Evolutionary conservation across 2,329 filamentous ascomycete species (phyloP).

Genomic region (Colletotrichum cereale): DNA sequence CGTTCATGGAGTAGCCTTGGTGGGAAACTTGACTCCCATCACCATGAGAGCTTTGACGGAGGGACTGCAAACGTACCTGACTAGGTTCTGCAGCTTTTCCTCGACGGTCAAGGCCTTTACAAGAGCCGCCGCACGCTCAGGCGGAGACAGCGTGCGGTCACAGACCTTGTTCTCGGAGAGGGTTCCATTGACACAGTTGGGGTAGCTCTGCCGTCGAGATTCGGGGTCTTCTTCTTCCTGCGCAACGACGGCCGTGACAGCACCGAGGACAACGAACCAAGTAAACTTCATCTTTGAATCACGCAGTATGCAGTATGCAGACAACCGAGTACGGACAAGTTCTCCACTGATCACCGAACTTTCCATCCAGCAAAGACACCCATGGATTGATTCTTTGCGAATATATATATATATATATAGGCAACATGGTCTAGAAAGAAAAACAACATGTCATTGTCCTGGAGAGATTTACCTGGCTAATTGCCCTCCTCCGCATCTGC

Average conservation of each 20-base stretch:
- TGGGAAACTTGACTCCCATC: too few relatives aligned
- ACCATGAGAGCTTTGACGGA: too few relatives aligned
- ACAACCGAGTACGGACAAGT: background rate
- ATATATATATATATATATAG: too few relatives aligned
- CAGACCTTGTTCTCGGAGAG: background rate
- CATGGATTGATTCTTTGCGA: background rate
- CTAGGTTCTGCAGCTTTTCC: constrained; percentile 7
- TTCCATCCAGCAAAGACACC: background rate
- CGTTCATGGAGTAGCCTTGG: too few relatives aligned
- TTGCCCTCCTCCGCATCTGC: background rate
- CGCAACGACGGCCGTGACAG: background rate
- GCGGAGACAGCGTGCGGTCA: background rate
- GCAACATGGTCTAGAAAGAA: background rate
- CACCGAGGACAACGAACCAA: background rate
- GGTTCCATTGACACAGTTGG: background rate
- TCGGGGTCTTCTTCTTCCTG: background rate
- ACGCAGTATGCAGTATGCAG: background rate
- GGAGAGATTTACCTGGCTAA: background rate
- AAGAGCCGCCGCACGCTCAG: background rate
- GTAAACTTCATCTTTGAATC: background rate
- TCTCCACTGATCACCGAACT: background rate
- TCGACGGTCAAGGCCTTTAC: background rate
- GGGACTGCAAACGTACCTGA: too few relatives aligned
- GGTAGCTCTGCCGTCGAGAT: background rate
- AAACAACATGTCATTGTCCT: background rate